Conservation (phyloP, 345 rosid species). For the Eucalyptus polybractea region DNA sequence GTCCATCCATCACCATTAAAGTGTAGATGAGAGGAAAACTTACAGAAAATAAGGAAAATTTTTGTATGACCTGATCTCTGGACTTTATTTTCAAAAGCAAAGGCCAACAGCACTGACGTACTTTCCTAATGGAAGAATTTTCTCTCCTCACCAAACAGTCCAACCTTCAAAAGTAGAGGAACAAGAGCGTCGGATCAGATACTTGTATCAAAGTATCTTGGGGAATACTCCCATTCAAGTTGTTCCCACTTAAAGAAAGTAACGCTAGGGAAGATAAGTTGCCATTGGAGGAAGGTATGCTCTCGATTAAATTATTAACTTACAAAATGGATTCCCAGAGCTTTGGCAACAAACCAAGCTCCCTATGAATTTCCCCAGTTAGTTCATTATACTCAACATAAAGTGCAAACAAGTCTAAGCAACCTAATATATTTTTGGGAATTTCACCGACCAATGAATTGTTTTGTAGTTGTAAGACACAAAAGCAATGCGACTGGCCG, state of each 20-base stretch:
- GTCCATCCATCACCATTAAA: background rate
- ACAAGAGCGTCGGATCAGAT: background rate
- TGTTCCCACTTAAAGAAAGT: background rate
- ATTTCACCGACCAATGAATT: background rate
- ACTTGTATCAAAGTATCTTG: background rate
- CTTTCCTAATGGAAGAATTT: constrained; percentile 72
- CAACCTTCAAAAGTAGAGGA: constrained; percentile 37
- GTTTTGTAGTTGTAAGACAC: background rate
- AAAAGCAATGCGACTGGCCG: background rate
- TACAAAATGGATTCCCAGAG: background rate
- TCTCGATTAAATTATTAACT: background rate
- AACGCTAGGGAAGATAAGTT: background rate
- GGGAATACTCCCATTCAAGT: background rate
- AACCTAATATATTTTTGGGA: background rate
- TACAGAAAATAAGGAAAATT: constrained; percentile 86
- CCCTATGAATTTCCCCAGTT: background rate
- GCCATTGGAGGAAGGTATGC: background rate
- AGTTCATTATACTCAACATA: background rate
- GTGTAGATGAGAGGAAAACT: background rate
- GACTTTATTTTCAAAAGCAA: constrained; percentile 41
- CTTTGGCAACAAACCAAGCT: background rate
- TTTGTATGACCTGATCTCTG: constrained; percentile 63
- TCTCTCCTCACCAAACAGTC: constrained; percentile 65
- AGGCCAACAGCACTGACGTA: constrained; percentile 54
- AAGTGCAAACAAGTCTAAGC: background rate